Evolutionary conservation across 2,329 filamentous ascomycete genomes (phyloP), one percentile per base, ranked within the genome.

Genomic region (Pseudogymnoascus sp.): DNA sequence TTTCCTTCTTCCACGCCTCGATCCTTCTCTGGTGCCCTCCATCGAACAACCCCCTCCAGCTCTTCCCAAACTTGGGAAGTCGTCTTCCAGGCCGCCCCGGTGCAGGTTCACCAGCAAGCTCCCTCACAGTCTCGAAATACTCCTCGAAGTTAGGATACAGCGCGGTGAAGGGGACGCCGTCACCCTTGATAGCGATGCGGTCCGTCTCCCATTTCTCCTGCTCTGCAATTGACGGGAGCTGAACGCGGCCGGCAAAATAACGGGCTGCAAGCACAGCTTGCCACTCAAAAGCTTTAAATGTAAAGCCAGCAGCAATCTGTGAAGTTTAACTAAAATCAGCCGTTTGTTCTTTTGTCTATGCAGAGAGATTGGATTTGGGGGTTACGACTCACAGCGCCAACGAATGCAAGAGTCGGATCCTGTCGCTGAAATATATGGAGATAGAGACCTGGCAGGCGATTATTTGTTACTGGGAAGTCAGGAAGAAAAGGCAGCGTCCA

Each of bases 281-380:
- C 83, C 84, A 88, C 73, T 88, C 86, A 63, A 87, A 88, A 31
- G 88, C 80, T 70, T 86, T 87, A 75, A 89, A 89, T 0, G 86
- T 89, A 28, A 89, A 72, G 0, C 82, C 83, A 0, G 82, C 81
- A 1, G 76, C 75, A 0, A 81, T 46, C 61, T 66, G 25, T 12
- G 16, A 12, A 11, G 7, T 42, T 11, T n/a, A 7, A 25, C 60
- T 11, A 63, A 37, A 3, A 14, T 56, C 5, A 34, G 25, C 12
- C n/a, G 3, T 7, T 56, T 34, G 25, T 18, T 56, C 25, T 56
- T 46, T 56, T 56, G 46, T 3, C 4, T 53, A n/a, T 16, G 5
- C 7, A 16, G n/a, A 3, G 14, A 6, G 25, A 14, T 3, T 31
- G 8, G 8, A 18, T 18, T 31, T 31, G 9, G 4, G 23, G n/a